Base-by-base conservation (phyloP, 352 stramenopile genomes). In the Pythium volutum region DNA sequence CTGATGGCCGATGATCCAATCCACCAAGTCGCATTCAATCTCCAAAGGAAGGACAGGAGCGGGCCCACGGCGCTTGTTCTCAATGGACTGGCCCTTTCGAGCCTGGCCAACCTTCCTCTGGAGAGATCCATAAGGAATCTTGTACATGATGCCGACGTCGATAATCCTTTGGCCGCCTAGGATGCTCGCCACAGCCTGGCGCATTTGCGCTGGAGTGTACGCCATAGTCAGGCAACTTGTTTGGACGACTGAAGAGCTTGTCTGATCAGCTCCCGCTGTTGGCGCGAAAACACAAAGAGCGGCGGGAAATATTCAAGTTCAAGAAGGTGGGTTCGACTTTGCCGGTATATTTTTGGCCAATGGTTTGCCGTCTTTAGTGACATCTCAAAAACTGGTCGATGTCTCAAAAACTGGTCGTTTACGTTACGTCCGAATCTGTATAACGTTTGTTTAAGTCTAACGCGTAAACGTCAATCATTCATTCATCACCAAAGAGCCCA, bases 1-100 rank as follows among this genome's bases (percentile, higher is more conserved):
- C 47, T 54, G 47, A 20, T 54, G 47, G 3, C 47, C 25, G 27
- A 54, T 54, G 47, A 54, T 54, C 47, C 47, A 54, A 16, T 54
- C 27, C 25, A 54, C 47, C 29, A 41, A 39, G 29, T 54, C 47
- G 20, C 47, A 54, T 34, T n/a, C 50, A 34, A 45, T 45, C 50
- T 33, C 22, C 46, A 29, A 20, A 33, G 50, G 51, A 38, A 58
- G 39, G 34, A 58, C 20, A 8, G 36, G 34, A 10, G 51, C 23
- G 2, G 51, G 51, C 7, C 50, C 51, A 49, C 51, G 51, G 25
- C 51, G 51, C 10, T 54, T 54, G 47, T 54, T 54, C 16, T 8
- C 18, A 39, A 54, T 41, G 9, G 47, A 39, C 15, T 41, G 29
- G 15, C 47, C 47, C 25, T 36, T 39, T 9, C 47, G 47, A 54